phyloP scores from a whole-genome alignment of 2,329 filamentous ascomycete genomes.

The Epichloe amarillans region DNA sequence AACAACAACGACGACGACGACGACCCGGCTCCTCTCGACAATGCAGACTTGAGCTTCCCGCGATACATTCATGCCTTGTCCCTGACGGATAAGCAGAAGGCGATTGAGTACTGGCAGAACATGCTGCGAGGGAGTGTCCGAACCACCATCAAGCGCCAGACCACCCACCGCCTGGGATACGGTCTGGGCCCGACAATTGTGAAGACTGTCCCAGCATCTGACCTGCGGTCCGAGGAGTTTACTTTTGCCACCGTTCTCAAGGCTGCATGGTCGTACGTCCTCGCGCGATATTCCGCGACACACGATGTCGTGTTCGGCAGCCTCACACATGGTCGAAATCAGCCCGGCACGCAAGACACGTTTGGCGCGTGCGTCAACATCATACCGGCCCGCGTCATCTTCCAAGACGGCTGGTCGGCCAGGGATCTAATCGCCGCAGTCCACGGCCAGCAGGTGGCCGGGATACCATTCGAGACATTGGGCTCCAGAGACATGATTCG shows the following conservation, averaged over 20 bases:
- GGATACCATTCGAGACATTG: conserved; percentile 1
- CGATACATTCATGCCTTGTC: neutral
- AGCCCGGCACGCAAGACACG: conserved; percentile 2
- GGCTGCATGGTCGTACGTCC: conserved; percentile 1
- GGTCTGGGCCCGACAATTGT: neutral
- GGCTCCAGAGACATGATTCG: neutral
- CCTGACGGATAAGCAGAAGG: neutral
- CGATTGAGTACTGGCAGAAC: neutral
- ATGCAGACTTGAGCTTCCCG: neutral
- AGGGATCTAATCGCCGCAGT: neutral
- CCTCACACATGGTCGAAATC: conserved; percentile 1
- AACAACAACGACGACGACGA: neutral
- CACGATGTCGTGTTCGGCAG: conserved; percentile 2
- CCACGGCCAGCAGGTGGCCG: neutral
- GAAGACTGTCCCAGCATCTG: neutral
- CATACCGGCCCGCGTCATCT: neutral
- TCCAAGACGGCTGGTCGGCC: neutral
- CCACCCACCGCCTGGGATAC: conserved; percentile 1
- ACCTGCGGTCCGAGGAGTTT: neutral
- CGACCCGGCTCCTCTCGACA: neutral
- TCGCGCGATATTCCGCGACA: neutral
- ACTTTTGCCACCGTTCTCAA: conserved; percentile 1
- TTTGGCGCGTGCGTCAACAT: conserved; percentile 3
- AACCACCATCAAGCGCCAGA: neutral
- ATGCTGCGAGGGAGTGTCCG: conserved; percentile 1